Percentiles rank a stretch among this genome's conserved stretches.
Conservation (phyloP, 306 rosid genomes). For the Pueraria montana region DNA sequence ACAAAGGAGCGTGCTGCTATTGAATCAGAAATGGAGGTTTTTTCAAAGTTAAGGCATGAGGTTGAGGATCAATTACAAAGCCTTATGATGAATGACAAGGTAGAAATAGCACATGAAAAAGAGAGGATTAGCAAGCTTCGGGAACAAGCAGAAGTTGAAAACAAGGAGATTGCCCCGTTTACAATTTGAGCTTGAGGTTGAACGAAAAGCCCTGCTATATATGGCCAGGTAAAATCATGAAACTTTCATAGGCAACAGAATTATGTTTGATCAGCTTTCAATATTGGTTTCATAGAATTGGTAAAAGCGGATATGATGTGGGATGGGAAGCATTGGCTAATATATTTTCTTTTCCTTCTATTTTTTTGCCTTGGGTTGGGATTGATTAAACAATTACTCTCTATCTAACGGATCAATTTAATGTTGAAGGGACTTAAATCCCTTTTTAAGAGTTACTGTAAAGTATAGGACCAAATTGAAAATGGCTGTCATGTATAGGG, state of each 20-base stretch:
- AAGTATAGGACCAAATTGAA: constrained; percentile 1
- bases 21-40: constrained; percentile 93
- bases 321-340: not conserved
- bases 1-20: constrained; percentile 79
- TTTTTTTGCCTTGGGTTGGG: constrained; percentile 4
- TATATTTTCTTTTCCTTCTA: not conserved
- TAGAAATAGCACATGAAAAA: constrained; percentile 82
- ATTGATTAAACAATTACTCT: constrained; percentile 6
- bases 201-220: constrained; percentile 93
- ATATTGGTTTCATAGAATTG: constrained; percentile 24
- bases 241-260: constrained; percentile 29
- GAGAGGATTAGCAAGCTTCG: constrained; percentile 82
- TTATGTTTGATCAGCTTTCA: constrained; percentile 31
- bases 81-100: constrained; percentile 80
- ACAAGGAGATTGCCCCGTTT: constrained; percentile 81
- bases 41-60: constrained; percentile 79
- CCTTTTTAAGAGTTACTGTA: not conserved
- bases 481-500: not conserved
- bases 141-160: constrained; percentile 87
- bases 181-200: constrained; percentile 97
- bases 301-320: constrained; percentile 25
- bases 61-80: constrained; percentile 88
- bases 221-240: constrained; percentile 88
- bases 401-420: not conserved
- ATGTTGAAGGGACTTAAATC: not conserved